Percentiles rank a stretch among this genome's conserved stretches.
phyloP scores from a whole-genome alignment of 345 rosid species.

The Sonneratia caseolaris region DNA sequence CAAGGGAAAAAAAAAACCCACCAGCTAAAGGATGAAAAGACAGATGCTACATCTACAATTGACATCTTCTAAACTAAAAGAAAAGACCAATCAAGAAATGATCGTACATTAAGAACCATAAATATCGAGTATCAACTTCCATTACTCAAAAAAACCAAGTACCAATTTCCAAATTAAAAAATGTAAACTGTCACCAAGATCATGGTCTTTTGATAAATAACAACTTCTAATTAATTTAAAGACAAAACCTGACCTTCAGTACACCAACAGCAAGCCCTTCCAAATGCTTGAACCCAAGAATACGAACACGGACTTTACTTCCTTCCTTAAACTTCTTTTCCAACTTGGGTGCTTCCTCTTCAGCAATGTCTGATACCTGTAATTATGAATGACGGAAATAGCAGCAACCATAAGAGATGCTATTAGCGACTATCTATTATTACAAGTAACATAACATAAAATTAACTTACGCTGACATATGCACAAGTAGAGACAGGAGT shows the following conservation, averaged over 20 bases:
- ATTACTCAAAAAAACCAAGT: background rate
- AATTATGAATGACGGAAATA: constrained; percentile 12
- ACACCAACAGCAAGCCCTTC: constrained; percentile 91
- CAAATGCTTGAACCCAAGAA: constrained; percentile 73
- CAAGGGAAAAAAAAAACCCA: background rate
- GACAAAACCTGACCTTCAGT: constrained; percentile 47
- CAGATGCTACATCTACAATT: background rate
- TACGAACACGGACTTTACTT: constrained; percentile 66
- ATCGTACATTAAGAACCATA: no score
- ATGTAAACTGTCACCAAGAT: background rate
- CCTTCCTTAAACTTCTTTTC: constrained; percentile 82
- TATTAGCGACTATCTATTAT: background rate
- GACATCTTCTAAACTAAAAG: background rate
- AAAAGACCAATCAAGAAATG: background rate
- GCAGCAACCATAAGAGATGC: constrained; percentile 4
- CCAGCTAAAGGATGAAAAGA: background rate
- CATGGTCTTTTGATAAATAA: background rate
- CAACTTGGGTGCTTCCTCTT: constrained; percentile 61
- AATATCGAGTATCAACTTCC: no score
- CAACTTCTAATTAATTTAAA: background rate
- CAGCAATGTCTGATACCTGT: constrained; percentile 80
- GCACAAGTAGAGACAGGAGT: constrained; percentile 53
- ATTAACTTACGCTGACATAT: constrained; percentile 64
- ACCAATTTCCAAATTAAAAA: background rate
- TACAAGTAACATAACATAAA: constrained; percentile 5